Evolutionary conservation across 495 filamentous ascomycete genomes (phyloP).

Genomic region (Pyrenopolyporus hunteri): DNA sequence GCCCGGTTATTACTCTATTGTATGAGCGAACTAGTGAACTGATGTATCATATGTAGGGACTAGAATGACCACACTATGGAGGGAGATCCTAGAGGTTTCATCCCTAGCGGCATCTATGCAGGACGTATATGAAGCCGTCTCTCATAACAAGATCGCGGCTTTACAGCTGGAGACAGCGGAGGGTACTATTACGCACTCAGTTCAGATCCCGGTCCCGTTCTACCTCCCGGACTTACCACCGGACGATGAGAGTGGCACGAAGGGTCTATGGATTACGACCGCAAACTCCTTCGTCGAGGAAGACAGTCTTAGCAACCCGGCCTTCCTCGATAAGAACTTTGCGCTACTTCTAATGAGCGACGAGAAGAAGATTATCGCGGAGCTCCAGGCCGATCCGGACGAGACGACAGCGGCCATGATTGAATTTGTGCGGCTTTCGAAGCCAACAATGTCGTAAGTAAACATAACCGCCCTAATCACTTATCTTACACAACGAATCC

Average conservation of each 20-base stretch:
- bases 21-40: constrained; percentile 8
- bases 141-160: constrained; percentile 78
- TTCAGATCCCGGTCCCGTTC: constrained; percentile 84
- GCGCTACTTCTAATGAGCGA: constrained; percentile 85
- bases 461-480: background rate
- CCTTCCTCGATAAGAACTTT: constrained; percentile 79
- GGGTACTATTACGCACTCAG: constrained; percentile 66
- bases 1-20: background rate
- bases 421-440: constrained; percentile 82
- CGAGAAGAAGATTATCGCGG: constrained; percentile 78
- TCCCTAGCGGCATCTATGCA: constrained; percentile 84
- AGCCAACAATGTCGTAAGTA: constrained; percentile 76
- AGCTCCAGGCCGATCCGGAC: constrained; percentile 78
- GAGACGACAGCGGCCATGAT: constrained; percentile 73
- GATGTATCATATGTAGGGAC: constrained; percentile 47
- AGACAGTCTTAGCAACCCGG: constrained; percentile 63
- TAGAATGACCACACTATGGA: constrained; percentile 65
- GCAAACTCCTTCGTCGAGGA: constrained; percentile 76
- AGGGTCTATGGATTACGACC: constrained; percentile 82
- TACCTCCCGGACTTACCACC: constrained; percentile 75
- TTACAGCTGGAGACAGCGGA: constrained; percentile 55
- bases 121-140: constrained; percentile 79
- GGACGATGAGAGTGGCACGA: constrained; percentile 65
- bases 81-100: constrained; percentile 72
- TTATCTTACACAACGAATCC: background rate